Conservation (phyloP, 106 monocot genomes). For the Allium cepa region DNA sequence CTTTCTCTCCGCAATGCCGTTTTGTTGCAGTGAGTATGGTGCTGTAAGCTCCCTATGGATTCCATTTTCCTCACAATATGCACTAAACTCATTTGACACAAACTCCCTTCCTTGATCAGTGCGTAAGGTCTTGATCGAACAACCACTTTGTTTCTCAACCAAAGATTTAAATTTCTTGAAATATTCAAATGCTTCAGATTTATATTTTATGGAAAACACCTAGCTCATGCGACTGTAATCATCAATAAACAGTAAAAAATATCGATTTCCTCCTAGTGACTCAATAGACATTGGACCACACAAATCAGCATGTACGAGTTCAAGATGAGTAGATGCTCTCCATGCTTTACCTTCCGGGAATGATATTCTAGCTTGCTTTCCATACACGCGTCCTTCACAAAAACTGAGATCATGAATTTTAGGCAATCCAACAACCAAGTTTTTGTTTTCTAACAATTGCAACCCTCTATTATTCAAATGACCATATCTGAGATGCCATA, state of each 20-base stretch:
- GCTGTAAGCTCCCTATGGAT: background rate
- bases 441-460: too few relatives aligned
- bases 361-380: too few relatives aligned
- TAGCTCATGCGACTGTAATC: too few relatives aligned
- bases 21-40: conserved; percentile 1
- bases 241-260: too few relatives aligned
- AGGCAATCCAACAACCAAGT: background rate
- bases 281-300: background rate
- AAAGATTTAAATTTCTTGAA: background rate
- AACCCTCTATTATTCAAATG: too few relatives aligned
- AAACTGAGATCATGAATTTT: background rate
- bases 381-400: background rate
- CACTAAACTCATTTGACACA: background rate
- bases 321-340: too few relatives aligned
- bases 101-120: conserved; percentile 4
- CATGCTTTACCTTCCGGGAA: too few relatives aligned
- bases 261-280: background rate
- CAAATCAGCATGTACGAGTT: conserved; percentile 8
- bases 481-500: too few relatives aligned
- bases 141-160: background rate
- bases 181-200: conserved; percentile 1
- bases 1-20: background rate
- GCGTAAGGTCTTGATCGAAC: background rate
- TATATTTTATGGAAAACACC: too few relatives aligned
- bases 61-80: conserved; percentile 2